Evolutionary conservation across 768 basidiomycete genomes (phyloP), one percentile per base, ranked within the genome.

Genomic region (Galerina sulciceps): DNA sequence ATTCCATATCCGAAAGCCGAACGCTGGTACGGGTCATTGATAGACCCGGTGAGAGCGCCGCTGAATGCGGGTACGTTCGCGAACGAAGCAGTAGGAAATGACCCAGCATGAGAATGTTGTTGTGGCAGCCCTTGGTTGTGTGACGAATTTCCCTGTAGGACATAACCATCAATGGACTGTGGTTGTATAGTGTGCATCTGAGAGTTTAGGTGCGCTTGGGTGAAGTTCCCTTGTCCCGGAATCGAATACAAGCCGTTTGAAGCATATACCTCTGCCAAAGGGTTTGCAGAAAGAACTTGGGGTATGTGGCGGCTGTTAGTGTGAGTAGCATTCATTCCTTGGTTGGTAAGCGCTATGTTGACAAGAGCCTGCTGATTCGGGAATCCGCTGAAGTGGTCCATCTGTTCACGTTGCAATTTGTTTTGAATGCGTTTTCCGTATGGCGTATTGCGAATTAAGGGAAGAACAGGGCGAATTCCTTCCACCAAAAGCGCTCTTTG

Each of bases 371-470:
- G 85, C 65, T 85, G 86, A 68, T 80, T 81, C 58, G 85, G 81
- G 69, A 86, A 87, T 55, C 81, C 80, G 46, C 81, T 80, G 60
- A 81, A 88, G 55, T 78, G 81, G 64, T 91, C 91, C 75, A 90
- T 82, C 66, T 93, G 91, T 76, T 96, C 95, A 57, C 96, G 93
- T 75, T 97, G 96, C 53, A 99, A 80, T 77, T 98, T 98, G 80
- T 95, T 96, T 75, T 98, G 96, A 69, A 99, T 99, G 43, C 97
- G 89, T 80, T 99, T 99, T 66, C 97, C 97, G 67, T 99, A 99
- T 6, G 97, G 97, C 10, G 97, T 99, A 77, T 99, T 99, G 69
- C 97, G 91, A 70, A 99, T 99, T 67, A 98, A 83, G 2, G 97
- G 97, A 22, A 99, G 83, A 60, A 99, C 94, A n/a, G 97, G 97